These are phyloP conservation scores for Penicillium expansum DNA, from an alignment of 2,329 filamentous ascomycete species.

Conservation along the genomic window DNA sequence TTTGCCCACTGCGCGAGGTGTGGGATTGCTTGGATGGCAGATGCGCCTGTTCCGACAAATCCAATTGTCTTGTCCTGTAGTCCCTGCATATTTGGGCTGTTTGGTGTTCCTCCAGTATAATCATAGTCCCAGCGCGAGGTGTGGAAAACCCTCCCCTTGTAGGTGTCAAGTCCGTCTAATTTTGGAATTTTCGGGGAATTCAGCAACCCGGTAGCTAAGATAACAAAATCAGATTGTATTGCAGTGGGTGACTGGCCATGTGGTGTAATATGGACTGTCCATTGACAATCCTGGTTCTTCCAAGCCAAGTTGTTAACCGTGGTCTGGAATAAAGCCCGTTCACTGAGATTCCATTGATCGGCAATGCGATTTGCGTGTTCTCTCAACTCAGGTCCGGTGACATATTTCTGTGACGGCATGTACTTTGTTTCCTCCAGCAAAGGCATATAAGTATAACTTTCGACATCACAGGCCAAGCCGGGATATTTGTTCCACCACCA, in stretches of 20 bases:
- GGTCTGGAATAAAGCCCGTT: constrained; percentile 49
- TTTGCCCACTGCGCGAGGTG: constrained; percentile 35
- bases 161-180: constrained; percentile 19
- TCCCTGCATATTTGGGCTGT: constrained; percentile 44
- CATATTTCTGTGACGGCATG: constrained; percentile 54
- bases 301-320: constrained; percentile 46
- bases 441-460: constrained; percentile 60
- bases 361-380: constrained; percentile 48
- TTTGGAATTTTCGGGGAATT: constrained; percentile 23
- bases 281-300: constrained; percentile 43
- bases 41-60: constrained; percentile 47
- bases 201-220: constrained; percentile 32
- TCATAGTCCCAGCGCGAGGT: constrained; percentile 28
- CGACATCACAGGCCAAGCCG: constrained; percentile 55
- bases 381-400: constrained; percentile 47
- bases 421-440: constrained; percentile 60
- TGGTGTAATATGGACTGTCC: constrained; percentile 27
- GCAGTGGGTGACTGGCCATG: constrained; percentile 23
- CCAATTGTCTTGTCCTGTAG: constrained; percentile 44
- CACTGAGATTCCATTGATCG: constrained; percentile 44
- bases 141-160: constrained; percentile 25
- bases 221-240: constrained; percentile 41
- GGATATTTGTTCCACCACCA: constrained; percentile 53
- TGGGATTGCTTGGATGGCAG: constrained; percentile 44
- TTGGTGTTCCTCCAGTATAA: constrained; percentile 39